A percentile compares a stretch with the other conserved stretches of the same genome.
These are phyloP conservation scores for Trichophyton simii DNA, from an alignment of 2,329 filamentous ascomycete genomes.

Conservation along the genomic window DNA sequence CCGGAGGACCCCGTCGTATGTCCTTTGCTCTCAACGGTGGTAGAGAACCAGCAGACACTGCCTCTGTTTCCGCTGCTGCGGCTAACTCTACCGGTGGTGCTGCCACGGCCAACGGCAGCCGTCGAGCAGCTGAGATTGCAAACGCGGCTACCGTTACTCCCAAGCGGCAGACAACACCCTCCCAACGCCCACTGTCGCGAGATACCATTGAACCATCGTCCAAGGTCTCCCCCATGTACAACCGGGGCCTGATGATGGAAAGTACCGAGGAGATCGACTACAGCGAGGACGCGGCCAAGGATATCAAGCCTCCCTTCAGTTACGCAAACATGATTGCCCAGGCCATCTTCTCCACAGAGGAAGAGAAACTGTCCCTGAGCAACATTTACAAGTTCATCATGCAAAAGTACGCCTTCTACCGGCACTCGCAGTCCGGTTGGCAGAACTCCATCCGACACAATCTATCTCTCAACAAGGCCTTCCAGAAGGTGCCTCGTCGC, in stretches of 20 bases:
- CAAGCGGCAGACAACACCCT: conserved; percentile 27
- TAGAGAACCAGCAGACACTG: conserved; percentile 9
- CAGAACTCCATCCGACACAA: conserved; percentile 99
- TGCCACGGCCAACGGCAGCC: conserved; percentile 9
- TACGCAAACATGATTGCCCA: conserved; percentile 96
- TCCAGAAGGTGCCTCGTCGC: conserved; percentile 81
- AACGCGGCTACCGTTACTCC: conserved; percentile 21
- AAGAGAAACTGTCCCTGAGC: conserved; percentile 79
- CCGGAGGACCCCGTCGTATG: neutral
- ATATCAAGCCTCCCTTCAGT: conserved; percentile 90
- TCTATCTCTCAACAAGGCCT: conserved; percentile 83
- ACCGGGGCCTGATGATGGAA: conserved; percentile 42
- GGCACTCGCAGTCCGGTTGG: conserved; percentile 77
- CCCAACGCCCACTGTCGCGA: conserved; percentile 10
- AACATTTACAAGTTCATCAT: conserved; percentile 93
- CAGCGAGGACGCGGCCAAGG: conserved; percentile 69
- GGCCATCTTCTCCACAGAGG: conserved; percentile 74
- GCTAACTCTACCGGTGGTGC: conserved; percentile 3
- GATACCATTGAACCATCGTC: conserved; percentile 9
- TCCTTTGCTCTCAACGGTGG: conserved; percentile 1
- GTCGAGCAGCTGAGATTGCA: neutral
- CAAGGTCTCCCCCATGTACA: conserved; percentile 38
- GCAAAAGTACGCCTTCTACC: conserved; percentile 83
- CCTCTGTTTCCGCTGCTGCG: too few relatives aligned
- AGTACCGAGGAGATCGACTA: conserved; percentile 42